Percentiles rank a stretch among this genome's conserved stretches.
These are phyloP conservation scores for Fraxinus cuspidata DNA, from an alignment of 257 asterid genomes.

Conservation along the genomic window DNA sequence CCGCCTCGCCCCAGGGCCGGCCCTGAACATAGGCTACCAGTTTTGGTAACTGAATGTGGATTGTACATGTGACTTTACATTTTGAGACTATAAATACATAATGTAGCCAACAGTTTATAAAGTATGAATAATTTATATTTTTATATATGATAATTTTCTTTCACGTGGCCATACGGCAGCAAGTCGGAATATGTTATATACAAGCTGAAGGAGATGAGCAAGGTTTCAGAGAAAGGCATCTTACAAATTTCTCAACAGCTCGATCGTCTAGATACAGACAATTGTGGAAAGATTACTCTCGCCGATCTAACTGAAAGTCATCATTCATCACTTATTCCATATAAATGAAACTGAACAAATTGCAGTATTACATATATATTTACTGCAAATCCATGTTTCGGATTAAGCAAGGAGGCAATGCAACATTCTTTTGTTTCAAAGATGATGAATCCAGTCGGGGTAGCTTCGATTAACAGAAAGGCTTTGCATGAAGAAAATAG, in stretches of 20 bases:
- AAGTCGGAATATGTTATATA: slow-evolving; percentile 81
- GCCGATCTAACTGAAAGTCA: slow-evolving; percentile 74
- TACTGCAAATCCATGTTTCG: background rate
- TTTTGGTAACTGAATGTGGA: background rate
- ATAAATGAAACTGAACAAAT: background rate
- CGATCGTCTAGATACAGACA: slow-evolving; percentile 77
- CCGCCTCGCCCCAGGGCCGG: too few relatives aligned
- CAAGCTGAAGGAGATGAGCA: slow-evolving; percentile 93
- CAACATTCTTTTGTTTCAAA: background rate
- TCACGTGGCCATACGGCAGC: slow-evolving; percentile 44
- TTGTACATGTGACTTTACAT: background rate
- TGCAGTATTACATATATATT: background rate
- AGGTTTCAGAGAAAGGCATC: slow-evolving; percentile 73
- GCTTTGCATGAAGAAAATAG: background rate
- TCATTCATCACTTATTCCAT: slow-evolving; percentile 22
- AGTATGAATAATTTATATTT: too few relatives aligned
- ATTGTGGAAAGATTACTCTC: slow-evolving; percentile 85
- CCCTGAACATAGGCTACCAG: too few relatives aligned
- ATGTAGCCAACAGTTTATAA: too few relatives aligned
- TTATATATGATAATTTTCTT: background rate
- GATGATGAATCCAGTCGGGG: background rate
- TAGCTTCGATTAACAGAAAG: background rate
- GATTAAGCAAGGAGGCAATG: background rate
- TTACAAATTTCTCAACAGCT: slow-evolving; percentile 68
- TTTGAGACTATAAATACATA: background rate